Conservation (phyloP, 768 basidiomycete genomes). For the Termitomyces sp. region DNA sequence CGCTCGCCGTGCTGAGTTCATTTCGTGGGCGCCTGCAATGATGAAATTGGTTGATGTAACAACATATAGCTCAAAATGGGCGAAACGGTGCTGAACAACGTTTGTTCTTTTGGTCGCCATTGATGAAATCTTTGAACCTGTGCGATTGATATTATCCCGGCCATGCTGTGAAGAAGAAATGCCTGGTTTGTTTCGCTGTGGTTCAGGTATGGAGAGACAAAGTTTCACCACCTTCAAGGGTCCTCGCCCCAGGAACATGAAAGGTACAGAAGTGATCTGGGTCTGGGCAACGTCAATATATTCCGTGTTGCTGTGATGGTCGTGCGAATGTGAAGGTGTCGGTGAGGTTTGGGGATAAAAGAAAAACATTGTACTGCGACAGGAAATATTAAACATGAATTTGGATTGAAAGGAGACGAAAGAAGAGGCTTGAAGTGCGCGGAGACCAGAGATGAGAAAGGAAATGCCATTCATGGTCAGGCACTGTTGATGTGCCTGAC, state of each 20-base stretch:
- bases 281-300: not conserved
- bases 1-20: not conserved
- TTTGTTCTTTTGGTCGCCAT: not conserved
- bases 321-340: not conserved
- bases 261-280: slow-evolving; percentile 4
- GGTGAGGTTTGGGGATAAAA: not conserved
- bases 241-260: slow-evolving; percentile 8
- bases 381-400: no score
- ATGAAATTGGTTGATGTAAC: not conserved
- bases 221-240: not conserved
- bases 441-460: slow-evolving; percentile 9
- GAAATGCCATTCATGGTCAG: slow-evolving; percentile 15
- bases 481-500: slow-evolving; percentile 18
- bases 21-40: not conserved
- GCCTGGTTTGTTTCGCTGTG: not conserved
- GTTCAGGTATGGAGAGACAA: not conserved
- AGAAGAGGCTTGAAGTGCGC: not conserved
- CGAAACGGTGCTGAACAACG: not conserved
- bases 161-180: not conserved
- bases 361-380: not conserved
- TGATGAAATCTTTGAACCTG: not conserved
- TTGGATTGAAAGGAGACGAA: not conserved
- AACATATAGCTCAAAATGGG: not conserved
- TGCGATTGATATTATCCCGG: not conserved
- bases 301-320: slow-evolving; percentile 7